Conservation (phyloP, 2,329 filamentous ascomycete species). For the Penicillium sp. region DNA sequence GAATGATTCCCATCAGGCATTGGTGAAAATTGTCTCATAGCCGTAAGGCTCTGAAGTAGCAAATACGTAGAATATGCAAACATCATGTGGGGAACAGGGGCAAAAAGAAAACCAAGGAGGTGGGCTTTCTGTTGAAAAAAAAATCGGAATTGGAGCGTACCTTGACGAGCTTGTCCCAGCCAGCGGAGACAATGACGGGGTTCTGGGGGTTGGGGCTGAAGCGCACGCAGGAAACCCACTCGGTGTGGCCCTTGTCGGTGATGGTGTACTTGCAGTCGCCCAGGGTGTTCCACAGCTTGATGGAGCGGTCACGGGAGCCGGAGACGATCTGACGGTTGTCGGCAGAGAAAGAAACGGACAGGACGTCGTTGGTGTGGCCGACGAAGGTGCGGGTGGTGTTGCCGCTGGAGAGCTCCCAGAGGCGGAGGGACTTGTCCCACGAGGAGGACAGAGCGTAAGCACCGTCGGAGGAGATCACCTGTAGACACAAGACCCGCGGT, state of each 20-base stretch:
- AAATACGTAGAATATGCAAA: conserved; percentile 93
- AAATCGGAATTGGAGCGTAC: conserved; percentile 57
- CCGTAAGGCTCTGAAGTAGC: conserved; percentile 99
- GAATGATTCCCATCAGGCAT: conserved; percentile 41
- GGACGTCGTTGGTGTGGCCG: conserved; percentile 98
- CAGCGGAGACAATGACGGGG: conserved; percentile 96
- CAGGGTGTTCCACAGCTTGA: conserved; percentile 99
- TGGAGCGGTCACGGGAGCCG: conserved; percentile 94
- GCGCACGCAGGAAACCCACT: conserved; percentile 99
- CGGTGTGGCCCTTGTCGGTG: conserved; percentile 99
- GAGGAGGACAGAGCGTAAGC: conserved; percentile 98
- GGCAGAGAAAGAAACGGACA: conserved; percentile 99
- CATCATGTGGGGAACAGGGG: conserved; percentile 69
- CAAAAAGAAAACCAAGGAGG: conserved; percentile 15
- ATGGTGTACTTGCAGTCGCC: conserved; percentile 99
- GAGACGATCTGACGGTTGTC: conserved; percentile 99
- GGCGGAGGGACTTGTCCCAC: conserved; percentile 99
- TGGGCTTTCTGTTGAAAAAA: no score
- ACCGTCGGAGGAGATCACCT: conserved; percentile 99
- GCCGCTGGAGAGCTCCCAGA: conserved; percentile 98
- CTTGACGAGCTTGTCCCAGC: conserved; percentile 99
- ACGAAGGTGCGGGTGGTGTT: conserved; percentile 97
- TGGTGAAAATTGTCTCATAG: conserved; percentile 98
- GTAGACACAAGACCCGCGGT: conserved; percentile 29
- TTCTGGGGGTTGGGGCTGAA: conserved; percentile 99